Base-by-base conservation (phyloP, 805 yeast species). In the Ogataea chonburiensis region DNA sequence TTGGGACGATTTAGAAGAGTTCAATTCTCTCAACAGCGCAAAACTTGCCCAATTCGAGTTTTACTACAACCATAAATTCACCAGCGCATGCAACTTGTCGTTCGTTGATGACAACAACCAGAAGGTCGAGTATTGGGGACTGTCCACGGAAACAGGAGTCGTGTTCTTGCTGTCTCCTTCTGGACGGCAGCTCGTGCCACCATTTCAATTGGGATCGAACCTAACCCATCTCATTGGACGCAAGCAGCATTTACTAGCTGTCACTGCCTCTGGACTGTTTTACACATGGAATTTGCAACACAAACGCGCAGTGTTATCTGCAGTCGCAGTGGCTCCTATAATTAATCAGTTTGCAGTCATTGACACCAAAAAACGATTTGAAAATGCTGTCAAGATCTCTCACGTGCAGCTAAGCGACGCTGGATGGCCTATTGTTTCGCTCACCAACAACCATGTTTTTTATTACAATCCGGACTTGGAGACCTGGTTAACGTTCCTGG, bases 141-240 rank as follows among this genome's bases (percentile, higher is more conserved):
- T 78, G 15, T 67, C 81, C 0, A 77, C 86, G 0, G 79, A 79
- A 30, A 64, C 70, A 19, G 88, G 88, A 0, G 58, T 75, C 0
- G 47, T 81, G 10, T 68, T 72, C 42, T 45, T 77, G 0, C 47
- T 71, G 6, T 56, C 71, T 1, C 63, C 72, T 0, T 55, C 59
- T 5, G 85, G 85, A 0, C 52, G 70, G 16, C 61, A 63, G 18
- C 43, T 68, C 1, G 51, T 64, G 31, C 79, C 84, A 3, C 55
- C 67, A 8, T 52, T 78, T 8, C 81, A 77, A 49, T 37, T 79
- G 3, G 84, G 84, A 0, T 59, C 59, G 10, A 67, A 67, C 33
- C 57, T 76, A 0, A 57, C 70, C 0, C 60, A 59, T 15, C 39
- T 74, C 32, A 55, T 58, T 12, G 65, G 71, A 10, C 43, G 48